These are phyloP conservation scores for Aspergillus sclerotialis DNA, from an alignment of 2,329 filamentous ascomycete species.

Conservation along the genomic window DNA sequence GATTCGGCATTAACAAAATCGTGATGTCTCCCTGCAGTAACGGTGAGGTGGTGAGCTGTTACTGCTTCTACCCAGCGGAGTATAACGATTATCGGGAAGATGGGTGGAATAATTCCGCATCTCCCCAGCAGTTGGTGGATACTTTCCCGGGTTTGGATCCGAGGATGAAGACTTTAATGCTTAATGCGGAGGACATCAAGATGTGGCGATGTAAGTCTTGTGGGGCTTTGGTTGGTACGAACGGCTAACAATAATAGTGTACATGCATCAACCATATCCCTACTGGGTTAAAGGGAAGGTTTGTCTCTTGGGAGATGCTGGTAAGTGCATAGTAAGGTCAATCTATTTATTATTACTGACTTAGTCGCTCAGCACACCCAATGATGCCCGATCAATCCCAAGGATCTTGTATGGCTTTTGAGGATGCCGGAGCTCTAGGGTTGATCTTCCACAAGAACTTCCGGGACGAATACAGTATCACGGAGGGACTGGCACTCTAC, in stretches of 20 bases:
- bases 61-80: constrained; percentile 30
- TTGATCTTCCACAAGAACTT: constrained; percentile 26
- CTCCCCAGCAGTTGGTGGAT: constrained; percentile 15
- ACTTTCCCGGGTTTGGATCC: constrained; percentile 17
- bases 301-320: constrained; percentile 23
- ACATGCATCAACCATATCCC: constrained; percentile 20
- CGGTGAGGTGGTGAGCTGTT: constrained; percentile 31
- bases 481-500: constrained; percentile 18
- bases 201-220: constrained; percentile 16
- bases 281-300: constrained; percentile 22
- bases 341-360: too few species aligned
- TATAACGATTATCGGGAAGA: constrained; percentile 16
- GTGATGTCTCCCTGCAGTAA: constrained; percentile 33
- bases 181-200: constrained; percentile 18
- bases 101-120: constrained; percentile 16
- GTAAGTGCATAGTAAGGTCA: too few species aligned
- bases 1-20: constrained; percentile 34
- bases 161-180: constrained; percentile 14
- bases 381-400: constrained; percentile 28
- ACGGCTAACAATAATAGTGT: constrained; percentile 9
- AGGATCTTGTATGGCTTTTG: constrained; percentile 34
- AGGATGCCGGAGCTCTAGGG: constrained; percentile 35
- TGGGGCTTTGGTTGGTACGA: not conserved
- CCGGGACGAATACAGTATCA: constrained; percentile 11
- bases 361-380: constrained; percentile 25